Evolutionary conservation across 345 rosid species (phyloP).

Genomic region (Theobroma cacao): DNA sequence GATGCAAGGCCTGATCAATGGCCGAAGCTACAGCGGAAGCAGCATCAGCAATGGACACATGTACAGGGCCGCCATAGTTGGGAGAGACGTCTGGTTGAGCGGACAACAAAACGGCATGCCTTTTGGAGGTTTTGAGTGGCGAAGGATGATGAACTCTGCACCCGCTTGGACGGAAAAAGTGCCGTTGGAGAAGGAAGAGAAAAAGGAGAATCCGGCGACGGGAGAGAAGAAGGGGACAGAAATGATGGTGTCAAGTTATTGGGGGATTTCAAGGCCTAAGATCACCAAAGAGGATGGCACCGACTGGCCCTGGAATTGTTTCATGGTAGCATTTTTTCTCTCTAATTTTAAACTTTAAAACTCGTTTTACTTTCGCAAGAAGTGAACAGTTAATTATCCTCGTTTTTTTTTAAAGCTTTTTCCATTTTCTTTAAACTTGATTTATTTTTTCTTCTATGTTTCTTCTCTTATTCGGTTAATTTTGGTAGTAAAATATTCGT

Average conservation of each 20-base stretch:
- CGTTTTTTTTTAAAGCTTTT: background rate
- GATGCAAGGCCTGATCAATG: slow-evolving; percentile 25
- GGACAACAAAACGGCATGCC: slow-evolving; percentile 3
- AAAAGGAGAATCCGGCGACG: slow-evolving; percentile 12
- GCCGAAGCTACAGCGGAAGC: slow-evolving; percentile 13
- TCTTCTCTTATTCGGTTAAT: background rate
- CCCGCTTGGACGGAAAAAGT: slow-evolving; percentile 12
- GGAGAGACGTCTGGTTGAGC: background rate
- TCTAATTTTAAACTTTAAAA: background rate
- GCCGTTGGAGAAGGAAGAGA: slow-evolving; percentile 19
- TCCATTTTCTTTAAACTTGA: background rate
- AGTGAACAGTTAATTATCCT: background rate
- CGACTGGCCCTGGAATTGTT: slow-evolving; percentile 85
- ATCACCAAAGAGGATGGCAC: slow-evolving; percentile 57
- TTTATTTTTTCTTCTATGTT: background rate
- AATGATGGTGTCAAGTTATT: slow-evolving; percentile 46
- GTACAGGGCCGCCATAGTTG: slow-evolving; percentile 10
- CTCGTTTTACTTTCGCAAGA: background rate
- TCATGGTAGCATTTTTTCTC: slow-evolving; percentile 38
- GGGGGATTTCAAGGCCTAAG: slow-evolving; percentile 71
- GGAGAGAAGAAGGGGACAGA: slow-evolving; percentile 27
- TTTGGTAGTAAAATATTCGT: too few relatives aligned
- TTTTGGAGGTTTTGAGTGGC: slow-evolving; percentile 15
- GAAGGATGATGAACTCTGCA: slow-evolving; percentile 27
- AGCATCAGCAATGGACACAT: background rate